Evolutionary conservation across 805 yeast species (phyloP).

Genomic region (Ogataea nonfermentans): DNA sequence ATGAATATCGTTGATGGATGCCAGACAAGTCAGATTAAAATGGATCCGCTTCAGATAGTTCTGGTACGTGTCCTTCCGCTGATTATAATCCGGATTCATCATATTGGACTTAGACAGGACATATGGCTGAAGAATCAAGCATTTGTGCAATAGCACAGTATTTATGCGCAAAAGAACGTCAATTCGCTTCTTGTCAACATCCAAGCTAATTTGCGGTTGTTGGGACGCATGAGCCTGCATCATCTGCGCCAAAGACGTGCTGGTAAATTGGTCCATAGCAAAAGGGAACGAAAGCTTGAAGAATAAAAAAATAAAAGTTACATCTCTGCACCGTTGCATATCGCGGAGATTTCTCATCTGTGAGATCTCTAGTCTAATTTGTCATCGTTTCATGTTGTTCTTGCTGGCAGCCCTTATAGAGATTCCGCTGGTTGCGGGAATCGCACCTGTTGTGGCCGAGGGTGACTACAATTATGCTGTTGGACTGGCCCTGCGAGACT

Average conservation of each 20-base stretch:
- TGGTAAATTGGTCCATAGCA: constrained; percentile 9
- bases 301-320: background rate
- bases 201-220: constrained; percentile 29
- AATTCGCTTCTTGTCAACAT: constrained; percentile 35
- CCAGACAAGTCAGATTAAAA: constrained; percentile 36
- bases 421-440: background rate
- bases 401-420: background rate
- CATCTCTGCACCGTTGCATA: constrained; percentile 1
- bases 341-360: background rate
- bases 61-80: constrained; percentile 32
- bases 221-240: constrained; percentile 30
- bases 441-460: constrained; percentile 1
- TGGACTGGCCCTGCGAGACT: constrained; percentile 9
- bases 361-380: background rate
- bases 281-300: background rate
- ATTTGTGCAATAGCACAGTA: constrained; percentile 33
- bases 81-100: constrained; percentile 24
- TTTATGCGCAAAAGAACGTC: constrained; percentile 36
- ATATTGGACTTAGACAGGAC: constrained; percentile 24
- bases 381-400: background rate
- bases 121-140: constrained; percentile 30
- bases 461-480: constrained; percentile 10
- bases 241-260: constrained; percentile 12
- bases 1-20: constrained; percentile 38
- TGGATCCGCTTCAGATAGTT: constrained; percentile 38